These are phyloP conservation scores for Microcyclospora tardicrescens DNA, from an alignment of 2,329 filamentous ascomycete genomes.

Conservation along the genomic window DNA sequence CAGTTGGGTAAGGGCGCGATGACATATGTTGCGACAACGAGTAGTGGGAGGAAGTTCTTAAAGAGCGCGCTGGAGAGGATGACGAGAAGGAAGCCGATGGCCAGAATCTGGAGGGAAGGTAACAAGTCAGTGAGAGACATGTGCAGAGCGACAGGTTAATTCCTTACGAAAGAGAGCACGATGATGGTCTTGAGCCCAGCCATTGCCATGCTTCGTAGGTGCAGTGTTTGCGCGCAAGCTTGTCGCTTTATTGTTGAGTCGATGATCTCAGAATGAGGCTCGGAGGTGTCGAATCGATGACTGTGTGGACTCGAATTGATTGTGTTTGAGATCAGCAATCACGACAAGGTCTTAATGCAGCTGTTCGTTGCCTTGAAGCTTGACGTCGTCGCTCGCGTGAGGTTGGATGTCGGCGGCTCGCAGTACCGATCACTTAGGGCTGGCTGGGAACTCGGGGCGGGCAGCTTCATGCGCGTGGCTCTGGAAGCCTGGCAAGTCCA, in stretches of 20 bases:
- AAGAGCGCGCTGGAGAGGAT: conserved; percentile 95
- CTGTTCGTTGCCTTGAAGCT: not conserved
- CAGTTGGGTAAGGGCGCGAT: conserved; percentile 91
- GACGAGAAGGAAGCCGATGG: conserved; percentile 95
- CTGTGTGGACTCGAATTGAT: not conserved
- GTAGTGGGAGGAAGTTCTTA: conserved; percentile 84
- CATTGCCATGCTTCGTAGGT: conserved; percentile 32
- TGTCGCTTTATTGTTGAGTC: not conserved
- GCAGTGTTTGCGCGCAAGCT: conserved; percentile 2
- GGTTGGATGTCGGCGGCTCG: conserved; percentile 2
- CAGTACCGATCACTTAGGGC: conserved; percentile 1
- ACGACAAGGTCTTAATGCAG: too few species aligned
- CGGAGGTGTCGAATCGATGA: not conserved
- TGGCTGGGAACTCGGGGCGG: not conserved
- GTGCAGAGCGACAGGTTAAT: not conserved
- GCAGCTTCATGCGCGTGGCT: too few species aligned
- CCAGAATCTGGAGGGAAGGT: conserved; percentile 54
- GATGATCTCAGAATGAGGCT: not conserved
- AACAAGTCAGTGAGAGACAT: conserved; percentile 6
- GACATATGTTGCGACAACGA: conserved; percentile 92
- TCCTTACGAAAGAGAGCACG: conserved; percentile 79
- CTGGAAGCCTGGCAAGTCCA: too few species aligned
- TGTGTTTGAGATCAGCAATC: not conserved
- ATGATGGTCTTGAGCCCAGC: conserved; percentile 98
- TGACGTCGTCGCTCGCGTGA: conserved; percentile 7